Conservation (phyloP, 805 yeast genomes). For the Ogataea saltuana region DNA sequence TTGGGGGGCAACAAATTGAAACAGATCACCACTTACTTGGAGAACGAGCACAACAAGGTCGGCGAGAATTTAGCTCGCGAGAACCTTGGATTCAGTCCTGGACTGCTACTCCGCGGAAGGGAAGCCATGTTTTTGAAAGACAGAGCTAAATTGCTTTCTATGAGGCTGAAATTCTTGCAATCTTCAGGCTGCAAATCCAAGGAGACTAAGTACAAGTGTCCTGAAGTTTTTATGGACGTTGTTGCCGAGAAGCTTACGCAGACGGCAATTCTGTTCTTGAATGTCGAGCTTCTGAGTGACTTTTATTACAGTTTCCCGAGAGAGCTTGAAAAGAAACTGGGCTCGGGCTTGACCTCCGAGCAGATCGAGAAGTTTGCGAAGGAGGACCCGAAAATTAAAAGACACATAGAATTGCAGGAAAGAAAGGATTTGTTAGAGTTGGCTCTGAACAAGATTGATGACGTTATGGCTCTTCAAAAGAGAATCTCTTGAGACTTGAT, state of each 20-base stretch:
- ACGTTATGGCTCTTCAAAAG: constrained; percentile 68
- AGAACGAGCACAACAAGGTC: constrained; percentile 41
- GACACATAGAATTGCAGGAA: constrained; percentile 91
- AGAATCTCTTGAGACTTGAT: constrained; percentile 17
- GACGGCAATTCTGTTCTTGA: constrained; percentile 88
- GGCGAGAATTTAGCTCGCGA: constrained; percentile 55
- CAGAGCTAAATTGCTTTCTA: constrained; percentile 63
- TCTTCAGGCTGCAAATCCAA: constrained; percentile 75
- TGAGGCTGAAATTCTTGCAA: constrained; percentile 76
- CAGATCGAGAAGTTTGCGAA: constrained; percentile 89
- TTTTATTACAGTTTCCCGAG: constrained; percentile 96
- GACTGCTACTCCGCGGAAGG: constrained; percentile 72
- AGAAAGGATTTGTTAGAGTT: constrained; percentile 84
- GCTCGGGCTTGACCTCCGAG: constrained; percentile 61
- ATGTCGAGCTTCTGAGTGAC: constrained; percentile 91
- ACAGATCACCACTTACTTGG: constrained; percentile 77
- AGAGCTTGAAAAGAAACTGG: constrained; percentile 78
- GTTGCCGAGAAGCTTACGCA: constrained; percentile 90
- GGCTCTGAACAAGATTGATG: constrained; percentile 83
- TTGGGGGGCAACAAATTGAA: constrained; percentile 83
- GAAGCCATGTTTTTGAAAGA: constrained; percentile 81
- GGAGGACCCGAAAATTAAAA: constrained; percentile 87
- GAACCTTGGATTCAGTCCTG: constrained; percentile 80
- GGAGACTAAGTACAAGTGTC: constrained; percentile 86
- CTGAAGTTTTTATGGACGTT: constrained; percentile 90